Evolutionary conservation across 2,329 filamentous ascomycete genomes (phyloP), one percentile per base, ranked within the genome.

Genomic region (Mycosphaerella sp.): DNA sequence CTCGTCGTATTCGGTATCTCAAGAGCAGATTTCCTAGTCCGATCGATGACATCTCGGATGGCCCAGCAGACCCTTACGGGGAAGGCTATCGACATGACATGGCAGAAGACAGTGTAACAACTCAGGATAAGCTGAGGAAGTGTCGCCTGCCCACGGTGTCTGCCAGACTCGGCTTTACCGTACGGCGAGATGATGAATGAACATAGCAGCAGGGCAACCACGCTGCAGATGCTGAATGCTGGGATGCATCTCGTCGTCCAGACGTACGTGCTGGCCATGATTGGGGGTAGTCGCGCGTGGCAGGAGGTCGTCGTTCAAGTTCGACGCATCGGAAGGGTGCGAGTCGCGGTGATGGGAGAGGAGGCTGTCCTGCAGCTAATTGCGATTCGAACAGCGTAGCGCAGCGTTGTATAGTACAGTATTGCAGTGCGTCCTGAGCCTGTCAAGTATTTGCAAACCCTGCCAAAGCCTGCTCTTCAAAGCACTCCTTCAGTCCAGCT

Each of bases 61-160:
- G 81, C 78, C 74, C 77, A 85, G 69, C 78, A 81, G 23, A 82
- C 80, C 55, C 83, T 78, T 5, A 84, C 64, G 21, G 83, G 81
- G 61, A 87, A 87, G 32, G 77, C 67, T 59, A 81, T 79, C 62
- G 85, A 82, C 51, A 86, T 73, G 51, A 82, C 54, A 67, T 88
- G 85, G 53, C 87, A 78, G 34, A 85, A 66, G 14, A 87, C 72
- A 49, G 79, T 82, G 69, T 87, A 88, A 64, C 81, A 55, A 50
- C 59, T 62, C 52, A 67, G 62, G 41, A 64, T 56, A 42, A 65
- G 57, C 55, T 68, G 66, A 43, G 62, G 60, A 29, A 59, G 47
- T 6, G 66, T 66, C 11, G 65, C 61, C 40, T 60, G 54, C 47
- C 64, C 66, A 60, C 62, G 51, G 51, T 61, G 62, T 31, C 54